Conservation (phyloP, 192 early-diverging fungal species). For the Diversispora epigaea region DNA sequence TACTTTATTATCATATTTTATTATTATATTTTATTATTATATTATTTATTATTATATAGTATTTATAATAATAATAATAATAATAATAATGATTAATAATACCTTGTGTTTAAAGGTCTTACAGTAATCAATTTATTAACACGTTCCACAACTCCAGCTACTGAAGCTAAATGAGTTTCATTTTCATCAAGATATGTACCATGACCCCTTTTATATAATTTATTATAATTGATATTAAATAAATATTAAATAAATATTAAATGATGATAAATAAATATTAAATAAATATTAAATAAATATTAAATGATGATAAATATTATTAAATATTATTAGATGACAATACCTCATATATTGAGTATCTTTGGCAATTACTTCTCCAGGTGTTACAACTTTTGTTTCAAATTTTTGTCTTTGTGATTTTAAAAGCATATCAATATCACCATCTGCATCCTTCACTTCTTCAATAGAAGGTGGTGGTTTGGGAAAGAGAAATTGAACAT, state of each 20-base stretch:
- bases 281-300: conserved; percentile 30
- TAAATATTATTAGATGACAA: too few relatives aligned
- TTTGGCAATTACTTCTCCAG: conserved; percentile 72
- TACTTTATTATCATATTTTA: too few relatives aligned
- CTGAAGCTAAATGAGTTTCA: conserved; percentile 66
- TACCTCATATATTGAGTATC: conserved; percentile 80
- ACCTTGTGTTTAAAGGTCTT: conserved; percentile 79
- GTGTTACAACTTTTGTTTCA: conserved; percentile 57
- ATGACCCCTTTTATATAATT: conserved; percentile 56
- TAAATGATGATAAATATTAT: neutral
- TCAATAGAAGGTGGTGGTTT: neutral
- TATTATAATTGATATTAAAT: too few relatives aligned
- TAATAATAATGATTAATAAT: neutral
- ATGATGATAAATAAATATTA: neutral
- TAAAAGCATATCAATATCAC: conserved; percentile 23
- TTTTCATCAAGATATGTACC: conserved; percentile 80
- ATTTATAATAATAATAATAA: neutral
- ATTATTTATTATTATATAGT: neutral
- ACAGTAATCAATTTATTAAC: conserved; percentile 97
- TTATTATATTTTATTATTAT: neutral
- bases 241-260: conserved; percentile 24
- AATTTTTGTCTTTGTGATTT: conserved; percentile 3
- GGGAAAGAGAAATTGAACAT: conserved; percentile 24
- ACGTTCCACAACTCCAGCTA: conserved; percentile 88
- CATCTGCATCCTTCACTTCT: neutral